These are phyloP conservation scores for Saccharomycopsis babjevae DNA, from an alignment of 805 yeast genomes.

Conservation along the genomic window DNA sequence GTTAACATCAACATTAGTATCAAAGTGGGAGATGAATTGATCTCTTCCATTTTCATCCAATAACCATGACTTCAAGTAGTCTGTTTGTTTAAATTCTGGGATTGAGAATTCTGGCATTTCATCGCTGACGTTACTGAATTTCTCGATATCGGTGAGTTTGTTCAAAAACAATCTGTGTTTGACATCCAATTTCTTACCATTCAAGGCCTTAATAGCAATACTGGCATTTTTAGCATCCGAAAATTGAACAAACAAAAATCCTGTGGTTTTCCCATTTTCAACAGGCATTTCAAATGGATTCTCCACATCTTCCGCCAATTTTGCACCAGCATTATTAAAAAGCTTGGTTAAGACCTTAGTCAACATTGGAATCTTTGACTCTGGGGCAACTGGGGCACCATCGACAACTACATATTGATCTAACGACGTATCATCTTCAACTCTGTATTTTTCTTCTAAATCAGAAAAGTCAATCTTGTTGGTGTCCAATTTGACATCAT, in stretches of 20 bases:
- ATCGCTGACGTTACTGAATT: constrained; percentile 52
- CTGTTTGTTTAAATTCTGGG: constrained; percentile 64
- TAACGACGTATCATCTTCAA: constrained; percentile 49
- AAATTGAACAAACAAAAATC: constrained; percentile 79
- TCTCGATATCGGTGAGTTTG: constrained; percentile 73
- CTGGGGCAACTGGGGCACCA: constrained; percentile 95
- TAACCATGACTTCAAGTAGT: constrained; percentile 84
- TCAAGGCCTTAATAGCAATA: constrained; percentile 67
- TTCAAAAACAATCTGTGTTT: constrained; percentile 85
- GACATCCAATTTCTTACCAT: constrained; percentile 86
- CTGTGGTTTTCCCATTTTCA: constrained; percentile 65
- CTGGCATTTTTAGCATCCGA: constrained; percentile 56
- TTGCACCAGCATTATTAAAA: constrained; percentile 60
- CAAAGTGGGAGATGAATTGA: constrained; percentile 72
- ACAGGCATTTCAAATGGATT: constrained; percentile 77
- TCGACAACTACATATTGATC: constrained; percentile 80
- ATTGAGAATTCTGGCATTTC: constrained; percentile 63
- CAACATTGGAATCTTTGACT: constrained; percentile 71
- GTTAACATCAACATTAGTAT: constrained; percentile 71
- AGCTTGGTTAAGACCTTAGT: constrained; percentile 78
- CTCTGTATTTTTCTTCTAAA: constrained; percentile 64
- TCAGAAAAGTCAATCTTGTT: constrained; percentile 70
- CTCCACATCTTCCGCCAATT: constrained; percentile 33
- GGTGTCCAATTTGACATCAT: constrained; percentile 43
- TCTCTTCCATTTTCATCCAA: constrained; percentile 84